phyloP scores from a whole-genome alignment of 2,329 filamentous ascomycete species.

The Helminthosporium solani region DNA sequence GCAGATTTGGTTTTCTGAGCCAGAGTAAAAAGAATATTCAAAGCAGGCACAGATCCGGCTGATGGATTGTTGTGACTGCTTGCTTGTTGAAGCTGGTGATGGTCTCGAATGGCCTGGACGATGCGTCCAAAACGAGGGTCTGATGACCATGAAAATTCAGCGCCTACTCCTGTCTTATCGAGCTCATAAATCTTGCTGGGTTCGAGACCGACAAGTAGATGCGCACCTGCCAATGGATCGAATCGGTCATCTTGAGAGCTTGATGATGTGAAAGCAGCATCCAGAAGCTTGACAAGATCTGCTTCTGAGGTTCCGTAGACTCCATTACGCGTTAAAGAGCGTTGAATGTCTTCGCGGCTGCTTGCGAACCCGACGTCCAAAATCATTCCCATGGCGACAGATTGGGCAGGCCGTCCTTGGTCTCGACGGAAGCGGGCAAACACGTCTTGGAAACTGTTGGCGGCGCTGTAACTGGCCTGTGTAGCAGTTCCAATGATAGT shows the following conservation, averaged over 20 bases:
- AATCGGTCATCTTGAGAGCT: too few species aligned
- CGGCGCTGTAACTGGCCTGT: conserved; percentile 23
- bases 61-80: too few species aligned
- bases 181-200: not conserved
- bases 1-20: too few species aligned
- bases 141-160: too few species aligned
- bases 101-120: too few species aligned
- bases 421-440: conserved; percentile 19
- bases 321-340: conserved; percentile 11
- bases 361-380: conserved; percentile 19
- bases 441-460: conserved; percentile 22
- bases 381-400: conserved; percentile 27
- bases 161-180: too few species aligned
- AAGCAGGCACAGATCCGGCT: too few species aligned
- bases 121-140: too few species aligned
- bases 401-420: conserved; percentile 16
- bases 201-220: not conserved
- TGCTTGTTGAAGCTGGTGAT: too few species aligned
- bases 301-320: conserved; percentile 3
- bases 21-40: too few species aligned
- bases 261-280: conserved; percentile 11
- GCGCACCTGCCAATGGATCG: too few species aligned
- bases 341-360: conserved; percentile 5
- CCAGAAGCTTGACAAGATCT: conserved; percentile 11
- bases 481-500: conserved; percentile 15